Conservation (phyloP, 352 stramenopile species). For the Phytophthora podocarpi region DNA sequence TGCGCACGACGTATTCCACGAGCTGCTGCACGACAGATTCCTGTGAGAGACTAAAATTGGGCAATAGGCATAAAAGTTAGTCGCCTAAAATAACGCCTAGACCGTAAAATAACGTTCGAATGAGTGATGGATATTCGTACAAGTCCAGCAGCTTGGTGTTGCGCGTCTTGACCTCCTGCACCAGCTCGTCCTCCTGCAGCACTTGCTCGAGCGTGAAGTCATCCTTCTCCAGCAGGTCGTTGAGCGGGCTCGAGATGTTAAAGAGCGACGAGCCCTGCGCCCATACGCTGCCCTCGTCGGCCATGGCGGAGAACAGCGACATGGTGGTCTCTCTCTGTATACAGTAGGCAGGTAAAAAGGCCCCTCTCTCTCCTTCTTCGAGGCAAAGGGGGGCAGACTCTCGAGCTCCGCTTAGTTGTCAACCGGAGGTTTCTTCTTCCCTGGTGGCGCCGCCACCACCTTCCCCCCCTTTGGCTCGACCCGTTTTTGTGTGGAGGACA, state of each 20-base stretch:
- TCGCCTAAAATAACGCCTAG: no score
- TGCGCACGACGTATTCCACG: slow-evolving; percentile 77
- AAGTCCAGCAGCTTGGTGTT: slow-evolving; percentile 96
- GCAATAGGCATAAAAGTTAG: no score
- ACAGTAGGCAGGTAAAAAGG: background rate
- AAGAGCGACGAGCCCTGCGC: slow-evolving; percentile 86
- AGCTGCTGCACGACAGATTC: slow-evolving; percentile 71
- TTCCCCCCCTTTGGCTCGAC: slow-evolving; percentile 24
- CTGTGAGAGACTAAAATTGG: slow-evolving; percentile 61
- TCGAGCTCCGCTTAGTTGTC: slow-evolving; percentile 24
- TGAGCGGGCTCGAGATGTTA: slow-evolving; percentile 93
- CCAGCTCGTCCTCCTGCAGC: slow-evolving; percentile 96
- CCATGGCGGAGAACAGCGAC: slow-evolving; percentile 87
- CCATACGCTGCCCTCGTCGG: slow-evolving; percentile 83
- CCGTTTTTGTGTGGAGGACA: slow-evolving; percentile 22
- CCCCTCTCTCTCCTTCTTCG: background rate
- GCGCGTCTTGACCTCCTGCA: slow-evolving; percentile 97
- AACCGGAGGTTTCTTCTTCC: slow-evolving; percentile 41
- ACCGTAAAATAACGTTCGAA: no score
- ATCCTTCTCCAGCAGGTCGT: slow-evolving; percentile 94
- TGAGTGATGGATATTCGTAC: slow-evolving; percentile 46
- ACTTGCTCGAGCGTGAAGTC: slow-evolving; percentile 94
- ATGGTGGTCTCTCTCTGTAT: slow-evolving; percentile 36
- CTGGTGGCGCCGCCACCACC: slow-evolving; percentile 24
- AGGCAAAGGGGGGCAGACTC: slow-evolving; percentile 1